Evolutionary conservation across 73 alveolate species (phyloP), one percentile per base, ranked within the genome.

Genomic region (Paramecium primaurelia): DNA sequence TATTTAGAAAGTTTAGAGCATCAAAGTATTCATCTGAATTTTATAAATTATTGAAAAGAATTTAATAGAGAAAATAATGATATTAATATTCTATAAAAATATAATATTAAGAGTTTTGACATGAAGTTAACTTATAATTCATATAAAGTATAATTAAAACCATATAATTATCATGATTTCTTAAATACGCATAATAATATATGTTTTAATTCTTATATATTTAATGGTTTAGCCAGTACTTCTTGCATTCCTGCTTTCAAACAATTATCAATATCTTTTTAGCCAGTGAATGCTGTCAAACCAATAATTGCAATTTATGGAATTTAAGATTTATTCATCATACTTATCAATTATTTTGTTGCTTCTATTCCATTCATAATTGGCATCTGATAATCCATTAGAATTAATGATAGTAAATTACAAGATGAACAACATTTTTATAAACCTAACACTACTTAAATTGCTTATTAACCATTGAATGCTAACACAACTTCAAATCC

Each of bases 381-480:
- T 18, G 91, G 91, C 91, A 80, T 80, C 71, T 42, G 38, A 47
- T 80, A 80, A 49, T 80, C 91, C 91, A 80, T 80, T n/a, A 80
- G 51, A 11, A 80, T 80, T 1, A 80, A 26, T n/a, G 71, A 12
- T 7, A 80, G 30, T 25, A 80, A 47, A 16, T 49, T 10, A n/a
- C 91, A 80, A 6, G 49, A n/a, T 18, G 20, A 9, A 20, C 64
- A 10, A 26, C 91, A 80, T 25, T 47, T 80, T 80, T 40, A 18
- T 40, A 9, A 80, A 9, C 6, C 22, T 36, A 9, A 42, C 0
- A 25, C 49, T 47, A 22, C 9, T 26, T 45, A 10, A 6, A 20
- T 18, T 1, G 91, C 91, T 22, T 45, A 28, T 49, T 45, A 11
- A 7, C 91, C 91, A 80, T 80, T 80, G 18, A 32, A 80, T 20